Conservation (phyloP, 1,284 basidiomycete genomes). For the Mycosarcoma mackinlayi region DNA sequence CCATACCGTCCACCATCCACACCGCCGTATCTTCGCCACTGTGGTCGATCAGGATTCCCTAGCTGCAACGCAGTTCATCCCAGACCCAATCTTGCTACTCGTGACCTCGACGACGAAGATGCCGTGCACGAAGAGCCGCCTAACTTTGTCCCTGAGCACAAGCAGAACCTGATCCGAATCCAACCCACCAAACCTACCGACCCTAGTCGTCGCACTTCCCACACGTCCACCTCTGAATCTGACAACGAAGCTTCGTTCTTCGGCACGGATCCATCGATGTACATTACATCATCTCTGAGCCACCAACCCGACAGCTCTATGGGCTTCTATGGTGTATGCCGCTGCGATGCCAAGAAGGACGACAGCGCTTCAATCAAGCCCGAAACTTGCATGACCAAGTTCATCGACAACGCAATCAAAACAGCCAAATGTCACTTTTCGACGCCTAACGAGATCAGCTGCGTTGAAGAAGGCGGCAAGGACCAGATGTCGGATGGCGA, state of each 20-base stretch:
- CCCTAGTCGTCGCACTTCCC: too few relatives aligned
- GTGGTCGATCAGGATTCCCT: too few relatives aligned
- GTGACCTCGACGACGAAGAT: too few relatives aligned
- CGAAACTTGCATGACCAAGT: conserved; percentile 1
- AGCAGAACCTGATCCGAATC: not conserved
- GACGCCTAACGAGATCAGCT: not conserved
- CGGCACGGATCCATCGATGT: not conserved
- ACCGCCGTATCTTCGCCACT: too few relatives aligned
- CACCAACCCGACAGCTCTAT: not conserved
- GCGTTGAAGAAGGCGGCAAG: conserved; percentile 4
- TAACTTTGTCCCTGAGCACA: not conserved
- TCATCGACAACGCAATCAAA: not conserved
- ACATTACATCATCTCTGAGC: not conserved
- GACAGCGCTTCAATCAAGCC: not conserved
- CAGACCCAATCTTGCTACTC: too few relatives aligned
- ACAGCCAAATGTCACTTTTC: not conserved
- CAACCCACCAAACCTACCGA: not conserved
- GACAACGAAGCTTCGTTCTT: not conserved
- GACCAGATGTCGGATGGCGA: not conserved
- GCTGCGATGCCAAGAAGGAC: not conserved
- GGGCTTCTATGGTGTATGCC: not conserved
- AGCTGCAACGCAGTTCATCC: too few relatives aligned
- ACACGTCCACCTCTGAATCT: too few relatives aligned
- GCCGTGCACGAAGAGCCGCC: not conserved
- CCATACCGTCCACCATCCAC: too few relatives aligned